Percentiles rank a stretch among this genome's conserved stretches.
These are phyloP conservation scores for Alternaria novae-zelandiae DNA, from an alignment of 2,329 filamentous ascomycete genomes.

Conservation along the genomic window DNA sequence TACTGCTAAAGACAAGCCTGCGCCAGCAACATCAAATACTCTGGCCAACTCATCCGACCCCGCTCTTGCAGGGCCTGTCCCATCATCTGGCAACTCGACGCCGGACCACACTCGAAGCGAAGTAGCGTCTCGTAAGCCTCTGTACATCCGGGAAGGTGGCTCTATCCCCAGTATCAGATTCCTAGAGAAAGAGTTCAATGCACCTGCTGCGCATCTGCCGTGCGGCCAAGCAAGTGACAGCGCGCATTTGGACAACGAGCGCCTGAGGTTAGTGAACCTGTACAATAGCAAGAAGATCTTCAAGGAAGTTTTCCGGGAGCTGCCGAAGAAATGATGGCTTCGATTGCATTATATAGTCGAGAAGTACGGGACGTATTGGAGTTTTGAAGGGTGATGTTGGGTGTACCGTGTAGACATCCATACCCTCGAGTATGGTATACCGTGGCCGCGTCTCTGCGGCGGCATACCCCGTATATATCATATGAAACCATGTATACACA, in stretches of 20 bases:
- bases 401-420: neutral
- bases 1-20: conserved; percentile 21
- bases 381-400: neutral
- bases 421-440: neutral
- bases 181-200: conserved; percentile 89
- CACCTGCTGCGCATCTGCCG: conserved; percentile 89
- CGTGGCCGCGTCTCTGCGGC: neutral
- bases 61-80: conserved; percentile 10
- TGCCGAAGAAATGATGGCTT: conserved; percentile 45
- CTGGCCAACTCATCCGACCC: conserved; percentile 52
- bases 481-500: neutral
- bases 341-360: too few species aligned
- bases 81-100: conserved; percentile 4
- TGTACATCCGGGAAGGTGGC: conserved; percentile 95
- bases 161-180: conserved; percentile 95
- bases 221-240: conserved; percentile 94
- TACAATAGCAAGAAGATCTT: conserved; percentile 94
- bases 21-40: conserved; percentile 59
- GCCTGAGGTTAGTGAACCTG: conserved; percentile 85
- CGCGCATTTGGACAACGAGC: conserved; percentile 93
- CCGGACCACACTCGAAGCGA: neutral
- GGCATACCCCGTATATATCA: neutral
- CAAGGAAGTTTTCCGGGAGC: conserved; percentile 76
- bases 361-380: neutral
- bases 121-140: conserved; percentile 61